Conservation (phyloP, 2,329 filamentous ascomycete species). For the Calonectria honghensis region DNA sequence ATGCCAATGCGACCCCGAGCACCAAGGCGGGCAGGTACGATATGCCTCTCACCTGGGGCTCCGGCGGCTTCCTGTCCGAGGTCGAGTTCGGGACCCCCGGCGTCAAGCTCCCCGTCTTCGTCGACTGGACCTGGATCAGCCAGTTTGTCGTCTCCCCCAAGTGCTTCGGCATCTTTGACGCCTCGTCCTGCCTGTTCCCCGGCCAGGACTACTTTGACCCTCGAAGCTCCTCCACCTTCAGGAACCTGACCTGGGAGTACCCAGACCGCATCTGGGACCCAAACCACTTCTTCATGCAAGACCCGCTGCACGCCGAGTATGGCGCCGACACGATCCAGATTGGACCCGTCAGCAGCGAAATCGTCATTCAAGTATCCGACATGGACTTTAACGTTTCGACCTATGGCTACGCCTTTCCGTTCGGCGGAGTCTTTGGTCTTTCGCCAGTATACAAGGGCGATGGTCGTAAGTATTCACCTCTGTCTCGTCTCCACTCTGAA, state of each 20-base stretch:
- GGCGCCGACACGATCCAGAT: conserved; percentile 32
- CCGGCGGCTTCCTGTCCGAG: conserved; percentile 31
- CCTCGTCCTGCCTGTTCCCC: conserved; percentile 25
- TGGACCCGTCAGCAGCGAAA: conserved; percentile 32
- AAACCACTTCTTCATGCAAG: conserved; percentile 31
- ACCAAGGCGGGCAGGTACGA: conserved; percentile 28
- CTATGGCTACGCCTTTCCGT: conserved; percentile 35
- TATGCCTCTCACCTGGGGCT: conserved; percentile 27
- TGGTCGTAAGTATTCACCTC: conserved; percentile 17
- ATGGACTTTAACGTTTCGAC: conserved; percentile 36
- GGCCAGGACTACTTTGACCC: conserved; percentile 34
- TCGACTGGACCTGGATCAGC: conserved; percentile 40
- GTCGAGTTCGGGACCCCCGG: conserved; percentile 31
- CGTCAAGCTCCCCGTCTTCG: conserved; percentile 30
- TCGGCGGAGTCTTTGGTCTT: conserved; percentile 35
- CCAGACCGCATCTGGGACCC: conserved; percentile 31
- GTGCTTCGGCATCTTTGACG: conserved; percentile 33
- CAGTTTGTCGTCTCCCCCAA: conserved; percentile 38
- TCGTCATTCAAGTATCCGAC: conserved; percentile 31
- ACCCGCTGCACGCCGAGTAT: conserved; percentile 34
- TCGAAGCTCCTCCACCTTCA: conserved; percentile 29
- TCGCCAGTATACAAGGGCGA: conserved; percentile 31
- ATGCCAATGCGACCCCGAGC: not conserved
- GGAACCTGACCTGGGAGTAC: conserved; percentile 32
- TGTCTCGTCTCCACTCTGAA: not conserved